Evolutionary conservation across 2,329 filamentous ascomycete genomes (phyloP).

Genomic region (Raffaelea albimanens): DNA sequence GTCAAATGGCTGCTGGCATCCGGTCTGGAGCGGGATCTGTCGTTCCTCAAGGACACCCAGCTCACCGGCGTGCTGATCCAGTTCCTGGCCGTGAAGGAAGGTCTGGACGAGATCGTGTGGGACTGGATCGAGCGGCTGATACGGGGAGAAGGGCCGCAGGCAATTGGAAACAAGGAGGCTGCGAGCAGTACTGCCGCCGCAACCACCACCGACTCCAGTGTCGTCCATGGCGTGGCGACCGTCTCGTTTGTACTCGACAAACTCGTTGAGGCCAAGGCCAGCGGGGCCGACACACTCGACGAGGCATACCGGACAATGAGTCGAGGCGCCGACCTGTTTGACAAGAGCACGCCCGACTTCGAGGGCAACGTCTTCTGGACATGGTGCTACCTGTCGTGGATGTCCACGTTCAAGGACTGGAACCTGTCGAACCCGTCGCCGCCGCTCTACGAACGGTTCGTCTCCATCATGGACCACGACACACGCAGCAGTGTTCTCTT

Average conservation of each 20-base stretch:
- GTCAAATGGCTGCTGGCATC: slow-evolving; percentile 45
- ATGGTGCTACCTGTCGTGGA: slow-evolving; percentile 41
- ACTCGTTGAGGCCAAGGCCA: slow-evolving; percentile 26
- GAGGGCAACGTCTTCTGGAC: slow-evolving; percentile 27
- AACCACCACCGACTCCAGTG: neutral
- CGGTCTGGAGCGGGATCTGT: slow-evolving; percentile 34
- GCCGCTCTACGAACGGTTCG: slow-evolving; percentile 42
- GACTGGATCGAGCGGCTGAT: slow-evolving; percentile 38
- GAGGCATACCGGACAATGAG: slow-evolving; percentile 38
- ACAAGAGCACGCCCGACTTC: slow-evolving; percentile 24
- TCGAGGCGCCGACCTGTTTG: slow-evolving; percentile 33
- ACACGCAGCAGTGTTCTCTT: slow-evolving; percentile 24
- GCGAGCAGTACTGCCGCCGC: neutral
- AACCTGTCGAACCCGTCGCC: slow-evolving; percentile 34
- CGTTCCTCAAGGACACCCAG: slow-evolving; percentile 32
- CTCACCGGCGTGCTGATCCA: slow-evolving; percentile 29
- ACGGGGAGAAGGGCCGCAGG: slow-evolving; percentile 12
- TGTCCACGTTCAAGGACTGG: slow-evolving; percentile 41
- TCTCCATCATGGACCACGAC: slow-evolving; percentile 33
- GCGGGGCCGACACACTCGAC: slow-evolving; percentile 32
- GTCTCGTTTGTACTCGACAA: slow-evolving; percentile 27
- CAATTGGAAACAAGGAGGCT: neutral
- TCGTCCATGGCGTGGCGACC: slow-evolving; percentile 1
- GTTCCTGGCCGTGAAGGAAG: slow-evolving; percentile 46
- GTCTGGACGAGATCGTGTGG: slow-evolving; percentile 41